phyloP scores from a whole-genome alignment of 371 early-diverging fungal species.

The Entomophthora muscae region DNA sequence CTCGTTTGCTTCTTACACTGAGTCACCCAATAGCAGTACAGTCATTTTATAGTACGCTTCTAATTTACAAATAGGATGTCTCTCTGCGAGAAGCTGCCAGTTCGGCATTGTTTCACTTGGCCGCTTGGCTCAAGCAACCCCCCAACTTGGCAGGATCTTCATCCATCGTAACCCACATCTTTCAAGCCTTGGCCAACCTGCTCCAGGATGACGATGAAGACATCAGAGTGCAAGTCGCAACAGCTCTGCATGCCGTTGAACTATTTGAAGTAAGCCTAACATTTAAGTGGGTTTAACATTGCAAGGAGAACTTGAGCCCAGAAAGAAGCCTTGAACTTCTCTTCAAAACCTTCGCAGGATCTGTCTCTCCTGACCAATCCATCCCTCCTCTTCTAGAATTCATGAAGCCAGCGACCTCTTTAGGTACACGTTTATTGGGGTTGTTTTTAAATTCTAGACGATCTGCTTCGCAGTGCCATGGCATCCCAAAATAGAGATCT shows the following conservation, averaged over 20 bases:
- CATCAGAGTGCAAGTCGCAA: neutral
- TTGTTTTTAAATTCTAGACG: neutral
- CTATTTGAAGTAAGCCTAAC: neutral
- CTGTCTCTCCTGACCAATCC: neutral
- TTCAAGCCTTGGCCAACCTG: neutral
- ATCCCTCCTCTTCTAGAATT: neutral
- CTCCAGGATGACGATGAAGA: neutral
- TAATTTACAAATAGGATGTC: neutral
- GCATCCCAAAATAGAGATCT: constrained; percentile 8
- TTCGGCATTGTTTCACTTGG: neutral
- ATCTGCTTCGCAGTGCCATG: neutral
- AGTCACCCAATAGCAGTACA: neutral
- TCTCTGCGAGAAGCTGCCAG: neutral
- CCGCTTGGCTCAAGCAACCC: neutral
- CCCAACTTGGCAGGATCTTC: neutral
- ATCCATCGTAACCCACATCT: neutral
- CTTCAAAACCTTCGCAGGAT: neutral
- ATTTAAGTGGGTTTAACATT: neutral
- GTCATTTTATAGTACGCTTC: neutral
- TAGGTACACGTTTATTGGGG: neutral
- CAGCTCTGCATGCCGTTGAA: neutral
- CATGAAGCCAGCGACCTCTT: neutral
- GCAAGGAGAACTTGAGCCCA: neutral
- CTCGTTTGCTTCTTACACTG: neutral
- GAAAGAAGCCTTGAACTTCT: neutral